A percentile compares a stretch with the other conserved stretches of the same genome.
These are phyloP conservation scores for Stylonectria norvegica DNA, from an alignment of 2,329 filamentous ascomycete species.

Conservation along the genomic window DNA sequence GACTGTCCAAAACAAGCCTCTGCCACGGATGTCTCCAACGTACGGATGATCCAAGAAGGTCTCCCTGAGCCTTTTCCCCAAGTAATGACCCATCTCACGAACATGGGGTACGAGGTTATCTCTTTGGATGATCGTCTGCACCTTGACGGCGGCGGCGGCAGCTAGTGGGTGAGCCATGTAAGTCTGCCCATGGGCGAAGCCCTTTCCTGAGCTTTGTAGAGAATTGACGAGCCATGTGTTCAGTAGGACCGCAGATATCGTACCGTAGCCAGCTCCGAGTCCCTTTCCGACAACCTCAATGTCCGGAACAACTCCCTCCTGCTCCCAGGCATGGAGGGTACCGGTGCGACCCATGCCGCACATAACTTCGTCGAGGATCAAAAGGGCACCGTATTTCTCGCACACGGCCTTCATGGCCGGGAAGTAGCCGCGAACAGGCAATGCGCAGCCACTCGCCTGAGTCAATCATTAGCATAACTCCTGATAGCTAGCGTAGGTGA, in stretches of 20 bases:
- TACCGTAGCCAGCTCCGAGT: constrained; percentile 41
- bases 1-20: constrained; percentile 18
- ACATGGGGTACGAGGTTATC: background rate
- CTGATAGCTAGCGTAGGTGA: background rate
- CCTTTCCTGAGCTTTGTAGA: constrained; percentile 13
- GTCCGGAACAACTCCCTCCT: constrained; percentile 57
- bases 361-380: constrained; percentile 65
- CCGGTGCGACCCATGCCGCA: constrained; percentile 62
- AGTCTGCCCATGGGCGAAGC: constrained; percentile 15
- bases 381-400: constrained; percentile 50
- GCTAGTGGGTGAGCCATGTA: constrained; percentile 19
- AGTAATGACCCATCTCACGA: constrained; percentile 4
- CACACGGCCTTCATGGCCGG: constrained; percentile 52
- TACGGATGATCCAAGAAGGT: constrained; percentile 4
- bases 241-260: constrained; percentile 16
- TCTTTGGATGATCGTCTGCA: constrained; percentile 14
- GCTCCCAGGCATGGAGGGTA: constrained; percentile 61
- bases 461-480: background rate
- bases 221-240: constrained; percentile 14
- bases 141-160: constrained; percentile 8
- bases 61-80: constrained; percentile 15
- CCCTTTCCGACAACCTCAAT: constrained; percentile 65
- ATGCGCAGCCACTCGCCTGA: constrained; percentile 20
- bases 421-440: constrained; percentile 45
- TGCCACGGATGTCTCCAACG: constrained; percentile 21